Evolutionary conservation across 2,329 filamentous ascomycete genomes (phyloP), one percentile per base, ranked within the genome.

Genomic region (Hypoxylon sp.): DNA sequence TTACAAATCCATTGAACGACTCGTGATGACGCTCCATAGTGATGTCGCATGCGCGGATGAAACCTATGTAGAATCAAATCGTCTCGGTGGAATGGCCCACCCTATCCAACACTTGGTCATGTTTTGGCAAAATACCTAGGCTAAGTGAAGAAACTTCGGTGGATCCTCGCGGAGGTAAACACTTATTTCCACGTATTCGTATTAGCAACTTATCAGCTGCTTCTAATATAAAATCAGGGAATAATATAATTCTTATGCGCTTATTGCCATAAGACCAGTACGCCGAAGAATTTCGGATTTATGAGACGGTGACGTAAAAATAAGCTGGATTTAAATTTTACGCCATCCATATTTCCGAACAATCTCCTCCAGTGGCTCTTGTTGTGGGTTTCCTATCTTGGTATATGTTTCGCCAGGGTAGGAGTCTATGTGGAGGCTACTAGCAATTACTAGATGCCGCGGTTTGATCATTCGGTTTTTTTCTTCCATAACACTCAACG

Each of bases 161-260:
- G 30, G 18, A 24, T 55, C 33, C 51, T 4, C 9, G 5, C 24
- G 22, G 38, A 44, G 18, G 46, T 50, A 46, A 38, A 30, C 20
- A 45, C 36, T 46, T 52, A 52, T 30, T 52, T 46, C 56, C 48
- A 59, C 56, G 26, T 59, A 36, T 36, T 54, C n/a, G n/a, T n/a
- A n/a, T 22, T 16, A n/a, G 14, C 4, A 38, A 2, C 3, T 24
- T 2, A 14, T 38, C 20, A 20, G 7, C 36, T 11, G 36, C n/a
- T 18, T 40, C 20, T 11, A 18, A 14, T 18, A 40, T 40, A 22
- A 40, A 4, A 36, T 32, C 26, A 28, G 14, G 24, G 44, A 30
- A 20, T 12, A 5, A 24, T 7, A n/a, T n/a, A n/a, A n/a, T n/a
- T n/a, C n/a, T n/a, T n/a, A n/a, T n/a, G n/a, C n/a, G n/a, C n/a